phyloP scores from a whole-genome alignment of 2,329 filamentous ascomycete species.

The Emydomyces testavorans region DNA sequence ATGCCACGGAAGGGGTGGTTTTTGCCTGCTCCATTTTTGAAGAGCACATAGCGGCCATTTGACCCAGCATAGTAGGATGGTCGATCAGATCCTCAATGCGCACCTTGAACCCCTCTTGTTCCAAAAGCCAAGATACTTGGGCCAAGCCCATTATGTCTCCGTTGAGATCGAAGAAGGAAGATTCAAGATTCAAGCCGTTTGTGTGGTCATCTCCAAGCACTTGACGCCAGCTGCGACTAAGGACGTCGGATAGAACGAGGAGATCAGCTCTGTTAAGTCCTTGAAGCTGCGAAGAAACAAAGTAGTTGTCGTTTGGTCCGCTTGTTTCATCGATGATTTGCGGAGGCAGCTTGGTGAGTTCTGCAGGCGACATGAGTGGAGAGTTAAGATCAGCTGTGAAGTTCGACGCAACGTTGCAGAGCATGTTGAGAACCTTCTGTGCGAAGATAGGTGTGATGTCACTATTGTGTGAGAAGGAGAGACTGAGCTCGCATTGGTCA shows the following conservation, averaged over 20 bases:
- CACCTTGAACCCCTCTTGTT: conserved; percentile 32
- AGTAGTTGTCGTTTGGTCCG: conserved; percentile 22
- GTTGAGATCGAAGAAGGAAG: conserved; percentile 34
- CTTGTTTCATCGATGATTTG: conserved; percentile 22
- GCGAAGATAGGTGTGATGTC: conserved; percentile 27
- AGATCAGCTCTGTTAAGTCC: conserved; percentile 30
- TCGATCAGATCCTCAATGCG: conserved; percentile 33
- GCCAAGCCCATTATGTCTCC: conserved; percentile 35
- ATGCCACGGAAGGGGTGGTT: conserved; percentile 9
- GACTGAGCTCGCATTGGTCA: conserved; percentile 26
- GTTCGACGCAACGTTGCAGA: conserved; percentile 29
- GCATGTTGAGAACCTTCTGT: conserved; percentile 30
- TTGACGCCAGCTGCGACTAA: conserved; percentile 32
- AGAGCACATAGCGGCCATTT: conserved; percentile 25
- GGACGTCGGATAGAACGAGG: conserved; percentile 30
- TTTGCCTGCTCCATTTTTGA: conserved; percentile 8
- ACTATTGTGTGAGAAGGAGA: conserved; percentile 31
- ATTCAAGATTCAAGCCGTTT: conserved; percentile 26
- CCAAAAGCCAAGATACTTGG: conserved; percentile 32
- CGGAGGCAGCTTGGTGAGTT: conserved; percentile 25
- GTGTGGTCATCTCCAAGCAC: conserved; percentile 25
- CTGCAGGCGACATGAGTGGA: conserved; percentile 24
- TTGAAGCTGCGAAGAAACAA: conserved; percentile 30
- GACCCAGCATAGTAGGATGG: conserved; percentile 33
- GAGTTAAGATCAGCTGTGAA: conserved; percentile 29